Conservation (phyloP, 441 rosid genomes). For the Breynia disticha region DNA sequence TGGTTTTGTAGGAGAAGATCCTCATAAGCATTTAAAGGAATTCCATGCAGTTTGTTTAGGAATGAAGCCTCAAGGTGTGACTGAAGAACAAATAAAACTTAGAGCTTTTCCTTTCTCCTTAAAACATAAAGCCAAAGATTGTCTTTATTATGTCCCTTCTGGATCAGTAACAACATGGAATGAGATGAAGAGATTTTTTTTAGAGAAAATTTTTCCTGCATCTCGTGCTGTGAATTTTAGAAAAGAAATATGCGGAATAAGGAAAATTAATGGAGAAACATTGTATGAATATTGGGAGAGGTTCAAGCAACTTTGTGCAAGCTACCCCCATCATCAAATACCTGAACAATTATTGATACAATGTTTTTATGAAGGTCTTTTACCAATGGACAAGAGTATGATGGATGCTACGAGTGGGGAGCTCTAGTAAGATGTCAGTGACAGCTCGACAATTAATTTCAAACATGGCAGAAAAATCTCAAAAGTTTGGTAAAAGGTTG, state of each 20-base stretch:
- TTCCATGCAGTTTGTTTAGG: constrained; percentile 3
- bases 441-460: background rate
- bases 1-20: constrained; percentile 6
- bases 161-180: background rate
- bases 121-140: background rate
- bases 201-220: background rate
- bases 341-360: background rate
- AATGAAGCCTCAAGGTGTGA: background rate
- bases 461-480: background rate
- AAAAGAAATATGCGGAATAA: background rate
- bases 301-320: too few species aligned
- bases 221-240: background rate
- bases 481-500: background rate
- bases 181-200: background rate
- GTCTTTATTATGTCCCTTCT: background rate
- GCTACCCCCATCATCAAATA: background rate
- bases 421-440: background rate
- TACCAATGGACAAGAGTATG: background rate
- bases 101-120: background rate
- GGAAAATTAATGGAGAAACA: background rate
- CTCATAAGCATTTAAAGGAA: constrained; percentile 10
- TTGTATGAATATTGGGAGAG: background rate
- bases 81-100: background rate
- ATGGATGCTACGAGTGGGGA: background rate
- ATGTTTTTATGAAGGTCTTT: background rate